phyloP scores from a whole-genome alignment of 805 yeast genomes.

The Metschnikowia hibisci region DNA sequence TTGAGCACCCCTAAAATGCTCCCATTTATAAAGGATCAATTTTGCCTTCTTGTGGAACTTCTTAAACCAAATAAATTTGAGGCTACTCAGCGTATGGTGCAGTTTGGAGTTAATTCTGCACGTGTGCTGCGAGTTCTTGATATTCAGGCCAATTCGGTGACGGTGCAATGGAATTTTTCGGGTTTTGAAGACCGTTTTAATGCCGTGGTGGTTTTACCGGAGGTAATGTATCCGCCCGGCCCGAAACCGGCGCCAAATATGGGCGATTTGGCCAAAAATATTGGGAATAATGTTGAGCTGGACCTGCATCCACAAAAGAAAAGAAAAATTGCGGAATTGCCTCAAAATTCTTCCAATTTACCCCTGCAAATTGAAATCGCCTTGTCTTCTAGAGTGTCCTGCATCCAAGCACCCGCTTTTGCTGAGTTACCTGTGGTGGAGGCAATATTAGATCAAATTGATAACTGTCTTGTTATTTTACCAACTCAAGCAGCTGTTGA shows the following conservation, averaged over 20 bases:
- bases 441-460: neutral
- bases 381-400: neutral
- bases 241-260: neutral
- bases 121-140: slow-evolving; percentile 11
- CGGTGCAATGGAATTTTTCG: slow-evolving; percentile 6
- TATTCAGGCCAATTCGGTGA: neutral
- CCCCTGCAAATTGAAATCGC: neutral
- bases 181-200: slow-evolving; percentile 13
- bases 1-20: neutral
- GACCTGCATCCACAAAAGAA: neutral
- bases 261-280: neutral
- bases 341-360: neutral
- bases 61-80: slow-evolving; percentile 26
- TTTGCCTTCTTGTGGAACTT: slow-evolving; percentile 22
- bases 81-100: slow-evolving; percentile 17
- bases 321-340: neutral
- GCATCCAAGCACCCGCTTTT: neutral
- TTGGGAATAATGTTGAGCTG: neutral
- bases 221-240: neutral
- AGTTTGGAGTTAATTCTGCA: slow-evolving; percentile 22
- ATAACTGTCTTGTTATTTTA: slow-evolving; percentile 10
- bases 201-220: slow-evolving; percentile 11
- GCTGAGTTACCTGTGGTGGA: neutral
- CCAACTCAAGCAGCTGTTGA: slow-evolving; percentile 13
- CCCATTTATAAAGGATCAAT: slow-evolving; percentile 1